Evolutionary conservation across 192 early-diverging fungal genomes (phyloP).

Genomic region (Tieghemiomyces parasiticus): DNA sequence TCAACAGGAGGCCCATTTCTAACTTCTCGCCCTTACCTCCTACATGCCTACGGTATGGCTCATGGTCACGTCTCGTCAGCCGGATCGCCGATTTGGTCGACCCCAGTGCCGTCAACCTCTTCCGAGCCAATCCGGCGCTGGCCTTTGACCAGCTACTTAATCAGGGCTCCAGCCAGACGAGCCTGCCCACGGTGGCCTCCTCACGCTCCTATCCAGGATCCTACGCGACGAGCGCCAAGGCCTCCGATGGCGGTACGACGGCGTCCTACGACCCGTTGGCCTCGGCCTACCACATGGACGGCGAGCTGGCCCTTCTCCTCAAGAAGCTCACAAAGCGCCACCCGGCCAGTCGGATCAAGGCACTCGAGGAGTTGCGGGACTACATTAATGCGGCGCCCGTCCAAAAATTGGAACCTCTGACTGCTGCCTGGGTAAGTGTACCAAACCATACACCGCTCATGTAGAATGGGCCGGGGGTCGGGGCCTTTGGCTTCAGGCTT

Average conservation of each 20-base stretch:
- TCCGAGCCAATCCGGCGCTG: constrained; percentile 9
- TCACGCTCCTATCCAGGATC: neutral
- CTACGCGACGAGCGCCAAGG: neutral
- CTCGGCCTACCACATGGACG: neutral
- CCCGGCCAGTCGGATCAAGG: neutral
- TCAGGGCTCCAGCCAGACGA: neutral
- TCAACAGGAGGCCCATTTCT: neutral
- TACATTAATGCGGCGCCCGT: neutral
- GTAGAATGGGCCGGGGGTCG: neutral
- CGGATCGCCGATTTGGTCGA: neutral
- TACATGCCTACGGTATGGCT: neutral
- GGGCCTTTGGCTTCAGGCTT: neutral
- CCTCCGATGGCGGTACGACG: neutral
- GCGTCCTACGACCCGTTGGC: neutral
- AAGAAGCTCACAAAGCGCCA: neutral
- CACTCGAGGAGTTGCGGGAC: neutral
- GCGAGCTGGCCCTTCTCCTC: neutral
- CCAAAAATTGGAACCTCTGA: neutral
- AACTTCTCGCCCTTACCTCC: neutral
- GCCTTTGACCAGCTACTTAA: constrained; percentile 4
- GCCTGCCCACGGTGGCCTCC: neutral
- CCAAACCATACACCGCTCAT: neutral
- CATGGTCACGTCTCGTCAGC: neutral
- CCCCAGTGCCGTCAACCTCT: neutral
- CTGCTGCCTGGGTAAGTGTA: neutral